Evolutionary conservation across 331 rosid genomes (phyloP), one percentile per base, ranked within the genome.

Genomic region (Stylosanthes scabra): DNA sequence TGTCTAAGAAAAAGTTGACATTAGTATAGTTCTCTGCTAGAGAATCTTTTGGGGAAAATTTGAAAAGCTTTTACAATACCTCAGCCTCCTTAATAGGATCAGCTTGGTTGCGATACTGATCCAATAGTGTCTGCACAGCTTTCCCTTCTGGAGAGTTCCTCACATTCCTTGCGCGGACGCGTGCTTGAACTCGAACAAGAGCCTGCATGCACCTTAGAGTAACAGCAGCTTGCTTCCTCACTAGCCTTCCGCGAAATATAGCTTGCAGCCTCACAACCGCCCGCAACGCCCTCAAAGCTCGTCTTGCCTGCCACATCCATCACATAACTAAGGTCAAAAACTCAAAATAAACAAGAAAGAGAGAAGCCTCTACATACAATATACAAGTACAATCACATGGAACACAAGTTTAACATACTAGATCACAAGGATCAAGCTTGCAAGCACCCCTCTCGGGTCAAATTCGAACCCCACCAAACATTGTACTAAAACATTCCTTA

Each of bases 131-230:
- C 66, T 73, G 71, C 44, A 9, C 79, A 7, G 74, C 70, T 77
- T 78, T 79, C 16, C 74, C 84, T 76, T 81, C 80, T 28, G 81
- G 73, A 8, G 85, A 85, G 40, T 52, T 50, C 13, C 71, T 75
- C 54, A 51, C 93, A 74, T 78, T 77, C 79, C 71, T 83, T 20
- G 93, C 96, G 74, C 87, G 84, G 16, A 84, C 85, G 42, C 84
- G 81, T 15, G 94, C 83, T 80, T 94, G 96, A 83, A 88, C 96
- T 70, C 90, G 84, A 68, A 91, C 96, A 14, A 94, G 96, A 47
- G 99, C 97, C 77, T 94, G 97, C 99, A 91, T 91, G 60, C 99
- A 94, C 78, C 90, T 87, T 52, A 94, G 81, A n/a, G 99, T 91
- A 41, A 94, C 86, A 6, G 90, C 97, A 1, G 99, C 97, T 86